These are phyloP conservation scores for Senecio squalidus DNA, from an alignment of 140 eudicot species.

Conservation along the genomic window DNA sequence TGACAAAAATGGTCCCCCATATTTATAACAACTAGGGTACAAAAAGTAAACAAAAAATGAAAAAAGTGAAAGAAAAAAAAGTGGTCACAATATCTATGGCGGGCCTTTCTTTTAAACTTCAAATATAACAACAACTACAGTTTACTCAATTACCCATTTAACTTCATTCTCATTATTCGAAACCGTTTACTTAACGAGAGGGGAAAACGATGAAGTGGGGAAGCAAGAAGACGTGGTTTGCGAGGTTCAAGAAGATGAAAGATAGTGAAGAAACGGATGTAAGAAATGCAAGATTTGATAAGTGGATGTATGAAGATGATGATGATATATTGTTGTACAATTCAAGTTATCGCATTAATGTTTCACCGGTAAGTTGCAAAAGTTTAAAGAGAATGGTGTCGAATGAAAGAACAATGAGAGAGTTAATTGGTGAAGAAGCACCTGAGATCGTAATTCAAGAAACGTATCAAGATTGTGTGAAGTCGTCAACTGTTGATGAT, in stretches of 20 bases:
- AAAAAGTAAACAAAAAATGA: conserved; percentile 33
- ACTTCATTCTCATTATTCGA: no score
- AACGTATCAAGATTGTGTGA: conserved; percentile 10
- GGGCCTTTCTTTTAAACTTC: conserved; percentile 82
- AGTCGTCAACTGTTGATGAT: conserved; percentile 10
- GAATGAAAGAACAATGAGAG: conserved; percentile 30
- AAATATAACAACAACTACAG: conserved; percentile 19
- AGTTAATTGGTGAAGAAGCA: conserved; percentile 21
- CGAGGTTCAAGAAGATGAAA: conserved; percentile 43
- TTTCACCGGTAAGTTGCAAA: conserved; percentile 15
- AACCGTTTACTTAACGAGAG: no score
- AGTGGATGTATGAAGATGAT: conserved; percentile 17
- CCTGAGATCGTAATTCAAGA: conserved; percentile 18
- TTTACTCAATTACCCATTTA: conserved; percentile 15
- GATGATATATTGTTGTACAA: conserved; percentile 11
- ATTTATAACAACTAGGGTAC: conserved; percentile 27
- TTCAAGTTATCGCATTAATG: conserved; percentile 33
- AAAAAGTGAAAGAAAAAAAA: conserved; percentile 48
- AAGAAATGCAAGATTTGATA: conserved; percentile 18
- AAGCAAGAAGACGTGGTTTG: conserved; percentile 52
- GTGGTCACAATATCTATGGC: conserved; percentile 75
- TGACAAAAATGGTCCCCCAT: conserved; percentile 45
- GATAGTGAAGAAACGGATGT: conserved; percentile 9
- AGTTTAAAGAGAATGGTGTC: conserved; percentile 21
- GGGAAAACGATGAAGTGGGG: conserved; percentile 63